Conservation (phyloP, 2,329 filamentous ascomycete genomes). For the Coleophoma crateriformis region DNA sequence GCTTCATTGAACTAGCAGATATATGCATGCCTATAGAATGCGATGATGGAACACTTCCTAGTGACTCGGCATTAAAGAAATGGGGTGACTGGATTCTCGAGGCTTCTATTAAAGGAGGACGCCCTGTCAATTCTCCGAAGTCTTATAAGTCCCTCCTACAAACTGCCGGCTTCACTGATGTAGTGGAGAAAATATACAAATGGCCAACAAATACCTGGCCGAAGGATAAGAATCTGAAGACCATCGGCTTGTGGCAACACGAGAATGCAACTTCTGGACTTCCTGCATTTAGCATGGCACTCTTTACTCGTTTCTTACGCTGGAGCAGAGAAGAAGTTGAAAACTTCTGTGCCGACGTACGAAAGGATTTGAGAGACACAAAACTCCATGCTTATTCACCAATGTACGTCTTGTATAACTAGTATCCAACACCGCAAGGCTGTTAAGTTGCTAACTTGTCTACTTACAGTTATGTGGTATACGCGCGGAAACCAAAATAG, state of each 20-base stretch:
- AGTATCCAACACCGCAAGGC: too few species aligned
- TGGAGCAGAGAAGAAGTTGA: constrained; percentile 31
- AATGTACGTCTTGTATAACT: too few species aligned
- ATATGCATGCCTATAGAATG: constrained; percentile 27
- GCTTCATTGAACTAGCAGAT: constrained; percentile 38
- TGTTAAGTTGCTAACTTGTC: too few species aligned
- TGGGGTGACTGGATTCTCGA: constrained; percentile 9
- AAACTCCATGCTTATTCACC: constrained; percentile 28
- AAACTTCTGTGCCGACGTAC: constrained; percentile 29
- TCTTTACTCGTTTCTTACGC: constrained; percentile 32
- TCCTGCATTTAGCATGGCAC: constrained; percentile 21
- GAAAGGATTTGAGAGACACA: constrained; percentile 29
- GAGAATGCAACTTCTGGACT: constrained; percentile 16
- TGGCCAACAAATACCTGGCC: constrained; percentile 46
- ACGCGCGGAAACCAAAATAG: too few species aligned
- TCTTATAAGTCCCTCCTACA: not conserved
- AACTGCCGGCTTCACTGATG: constrained; percentile 8
- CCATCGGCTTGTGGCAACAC: constrained; percentile 26
- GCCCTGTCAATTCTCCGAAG: constrained; percentile 21
- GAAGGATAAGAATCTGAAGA: constrained; percentile 38
- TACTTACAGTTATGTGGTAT: too few species aligned
- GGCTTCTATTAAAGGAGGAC: constrained; percentile 17
- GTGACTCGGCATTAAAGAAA: constrained; percentile 4
- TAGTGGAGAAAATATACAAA: constrained; percentile 36
- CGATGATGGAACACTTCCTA: constrained; percentile 31